phyloP scores from a whole-genome alignment of 306 rosid genomes.

The Quercus berberidifolia region DNA sequence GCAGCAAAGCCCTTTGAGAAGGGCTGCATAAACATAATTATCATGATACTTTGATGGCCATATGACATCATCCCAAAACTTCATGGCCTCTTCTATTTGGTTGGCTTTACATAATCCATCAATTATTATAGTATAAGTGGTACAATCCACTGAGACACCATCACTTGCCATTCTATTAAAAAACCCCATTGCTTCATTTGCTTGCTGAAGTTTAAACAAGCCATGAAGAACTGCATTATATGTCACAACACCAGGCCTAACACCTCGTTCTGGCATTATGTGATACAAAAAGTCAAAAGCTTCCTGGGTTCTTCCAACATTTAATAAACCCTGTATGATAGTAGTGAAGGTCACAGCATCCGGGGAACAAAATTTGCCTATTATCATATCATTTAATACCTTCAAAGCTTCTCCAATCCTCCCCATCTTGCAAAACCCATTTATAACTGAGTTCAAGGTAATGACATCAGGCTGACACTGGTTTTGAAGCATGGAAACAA shows the following conservation, averaged over 20 bases:
- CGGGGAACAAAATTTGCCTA: conserved; percentile 70
- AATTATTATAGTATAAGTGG: conserved; percentile 56
- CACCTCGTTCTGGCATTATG: conserved; percentile 59
- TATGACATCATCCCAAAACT: conserved; percentile 68
- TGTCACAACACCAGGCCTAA: conserved; percentile 62
- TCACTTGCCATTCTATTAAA: conserved; percentile 42
- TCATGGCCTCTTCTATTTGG: conserved; percentile 71
- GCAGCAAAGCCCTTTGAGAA: conserved; percentile 72
- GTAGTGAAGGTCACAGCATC: conserved; percentile 83
- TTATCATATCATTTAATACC: conserved; percentile 67
- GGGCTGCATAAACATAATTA: conserved; percentile 70
- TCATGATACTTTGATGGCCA: conserved; percentile 88
- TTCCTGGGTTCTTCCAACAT: conserved; percentile 57
- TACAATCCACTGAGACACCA: conserved; percentile 47
- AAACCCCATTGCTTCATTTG: conserved; percentile 47
- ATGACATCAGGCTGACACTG: conserved; percentile 28
- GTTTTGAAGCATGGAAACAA: conserved; percentile 74
- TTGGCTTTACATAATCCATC: conserved; percentile 59
- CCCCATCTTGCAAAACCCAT: conserved; percentile 81
- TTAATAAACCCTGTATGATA: conserved; percentile 56
- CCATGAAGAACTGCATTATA: conserved; percentile 69
- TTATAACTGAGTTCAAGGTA: neutral
- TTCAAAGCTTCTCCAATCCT: conserved; percentile 73
- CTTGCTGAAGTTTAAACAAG: conserved; percentile 52
- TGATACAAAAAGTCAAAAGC: conserved; percentile 43